phyloP scores from a whole-genome alignment of 805 yeast species.

The Saccharomycopsis selenospora region DNA sequence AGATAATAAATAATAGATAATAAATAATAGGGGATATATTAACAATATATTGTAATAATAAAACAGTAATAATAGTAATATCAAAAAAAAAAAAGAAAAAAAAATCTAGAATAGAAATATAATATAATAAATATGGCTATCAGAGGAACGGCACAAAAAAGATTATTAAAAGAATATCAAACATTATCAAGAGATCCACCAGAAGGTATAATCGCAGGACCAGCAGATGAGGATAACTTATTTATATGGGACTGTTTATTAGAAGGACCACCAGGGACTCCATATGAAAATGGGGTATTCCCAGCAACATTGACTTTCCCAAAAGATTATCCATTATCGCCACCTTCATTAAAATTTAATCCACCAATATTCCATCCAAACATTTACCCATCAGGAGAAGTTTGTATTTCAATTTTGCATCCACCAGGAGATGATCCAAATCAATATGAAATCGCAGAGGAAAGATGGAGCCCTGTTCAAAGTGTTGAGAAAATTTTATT shows the following conservation, averaged over 20 bases:
- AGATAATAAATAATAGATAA: too few species aligned
- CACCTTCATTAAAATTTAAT: constrained; percentile 67
- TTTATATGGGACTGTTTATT: constrained; percentile 79
- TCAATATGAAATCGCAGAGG: constrained; percentile 91
- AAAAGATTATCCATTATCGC: constrained; percentile 72
- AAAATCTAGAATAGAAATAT: too few species aligned
- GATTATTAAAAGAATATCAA: constrained; percentile 83
- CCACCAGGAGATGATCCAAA: constrained; percentile 97
- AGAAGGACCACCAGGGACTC: constrained; percentile 78
- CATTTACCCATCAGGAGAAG: constrained; percentile 89
- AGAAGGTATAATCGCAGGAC: constrained; percentile 94
- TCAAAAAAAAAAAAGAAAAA: too few species aligned
- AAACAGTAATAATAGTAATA: too few species aligned
- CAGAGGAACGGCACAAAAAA: constrained; percentile 65
- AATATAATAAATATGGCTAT: constrained; percentile 22
- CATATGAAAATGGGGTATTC: constrained; percentile 83
- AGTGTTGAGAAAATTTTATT: constrained; percentile 93
- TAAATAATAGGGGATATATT: too few species aligned
- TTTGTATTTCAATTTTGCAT: constrained; percentile 90
- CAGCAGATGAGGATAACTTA: constrained; percentile 64
- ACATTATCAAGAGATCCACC: constrained; percentile 83
- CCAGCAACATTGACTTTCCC: constrained; percentile 72
- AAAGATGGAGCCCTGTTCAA: constrained; percentile 97
- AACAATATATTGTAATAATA: too few species aligned
- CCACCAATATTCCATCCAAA: constrained; percentile 91